Base-by-base conservation (phyloP, 768 basidiomycete species). In the Hortiboletus campestris region DNA sequence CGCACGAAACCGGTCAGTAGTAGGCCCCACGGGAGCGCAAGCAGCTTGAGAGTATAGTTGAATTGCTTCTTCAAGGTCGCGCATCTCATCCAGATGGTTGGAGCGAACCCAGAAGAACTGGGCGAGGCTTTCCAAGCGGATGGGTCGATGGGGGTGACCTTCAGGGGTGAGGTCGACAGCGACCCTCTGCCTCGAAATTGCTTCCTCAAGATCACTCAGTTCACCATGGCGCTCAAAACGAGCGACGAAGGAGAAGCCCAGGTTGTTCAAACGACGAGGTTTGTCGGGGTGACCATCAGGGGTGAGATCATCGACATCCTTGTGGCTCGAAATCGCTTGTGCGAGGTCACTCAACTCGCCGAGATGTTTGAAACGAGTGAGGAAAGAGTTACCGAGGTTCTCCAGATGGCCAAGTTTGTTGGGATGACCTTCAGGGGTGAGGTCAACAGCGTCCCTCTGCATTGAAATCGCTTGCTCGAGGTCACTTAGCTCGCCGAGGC, bases 1-100 rank as follows among this genome's bases (percentile, higher is more conserved):
- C 32, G 67, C 56, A 38, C 25, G 40, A n/a, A 61, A 55, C 17
- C 57, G 31, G 20, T 19, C 10, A 11, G 38, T 13, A 13, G 32
- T 11, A 3, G 49, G 40, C 4, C 57, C 60, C 0, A 12, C 20
- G 25, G 41, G 31, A 8, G 46, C 7, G 20, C 57, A 40, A 35
- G 59, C 57, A 17, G 53, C 57, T 19, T n/a, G 22, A 17, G 49
- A 51, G 17, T 40, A 61, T 10, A 51, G 32, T 2, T 28, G 36
- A 16, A 53, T 57, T n/a, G 51, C 45, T 2, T 36, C 13, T n/a
- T 46, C 51, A 4, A 52, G 22, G 44, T 57, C 34, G 2, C 6
- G 8, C 6, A 22, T 2, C n/a, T 41, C 38, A n/a, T 7, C 39
- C 11, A 22, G 16, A 20, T 12, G 29, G 17, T 40, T 5, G n/a